These are phyloP conservation scores for Cetraspora pellucida DNA, from an alignment of 192 early-diverging fungal genomes.

Conservation along the genomic window DNA sequence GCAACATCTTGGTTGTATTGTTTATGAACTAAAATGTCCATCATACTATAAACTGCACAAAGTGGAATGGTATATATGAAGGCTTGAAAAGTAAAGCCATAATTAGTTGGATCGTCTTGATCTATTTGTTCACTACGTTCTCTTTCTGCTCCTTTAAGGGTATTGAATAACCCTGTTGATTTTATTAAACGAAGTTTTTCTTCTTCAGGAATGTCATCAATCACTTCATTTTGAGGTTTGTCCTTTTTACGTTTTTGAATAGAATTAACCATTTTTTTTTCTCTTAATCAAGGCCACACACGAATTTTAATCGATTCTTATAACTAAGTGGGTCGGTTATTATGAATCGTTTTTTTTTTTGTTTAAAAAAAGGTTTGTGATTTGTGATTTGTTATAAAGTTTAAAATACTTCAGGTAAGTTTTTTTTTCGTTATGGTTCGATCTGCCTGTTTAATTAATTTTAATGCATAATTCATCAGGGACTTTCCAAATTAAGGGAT, in stretches of 20 bases:
- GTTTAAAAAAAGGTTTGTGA: too few relatives aligned
- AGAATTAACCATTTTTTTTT: conserved; percentile 24
- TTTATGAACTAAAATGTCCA: conserved; percentile 33
- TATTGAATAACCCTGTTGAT: conserved; percentile 40
- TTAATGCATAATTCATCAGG: too few relatives aligned
- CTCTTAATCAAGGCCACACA: too few relatives aligned
- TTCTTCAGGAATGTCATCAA: conserved; percentile 37
- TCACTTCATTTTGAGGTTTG: not conserved
- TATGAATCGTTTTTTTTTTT: too few relatives aligned
- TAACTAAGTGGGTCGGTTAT: too few relatives aligned
- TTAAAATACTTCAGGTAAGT: too few relatives aligned
- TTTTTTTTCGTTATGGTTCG: too few relatives aligned
- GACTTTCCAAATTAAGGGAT: too few relatives aligned
- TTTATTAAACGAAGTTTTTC: conserved; percentile 45
- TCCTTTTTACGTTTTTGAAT: not conserved
- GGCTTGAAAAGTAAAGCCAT: conserved; percentile 18
- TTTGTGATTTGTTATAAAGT: too few relatives aligned
- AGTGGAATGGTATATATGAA: conserved; percentile 34
- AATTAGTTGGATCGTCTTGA: not conserved
- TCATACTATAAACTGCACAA: conserved; percentile 31
- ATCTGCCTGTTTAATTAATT: too few relatives aligned
- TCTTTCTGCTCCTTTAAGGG: not conserved
- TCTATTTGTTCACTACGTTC: not conserved
- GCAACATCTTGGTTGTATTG: conserved; percentile 24
- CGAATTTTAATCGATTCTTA: too few relatives aligned